Conservation (phyloP, 106 monocot species). For the Cymbidium sinense region DNA sequence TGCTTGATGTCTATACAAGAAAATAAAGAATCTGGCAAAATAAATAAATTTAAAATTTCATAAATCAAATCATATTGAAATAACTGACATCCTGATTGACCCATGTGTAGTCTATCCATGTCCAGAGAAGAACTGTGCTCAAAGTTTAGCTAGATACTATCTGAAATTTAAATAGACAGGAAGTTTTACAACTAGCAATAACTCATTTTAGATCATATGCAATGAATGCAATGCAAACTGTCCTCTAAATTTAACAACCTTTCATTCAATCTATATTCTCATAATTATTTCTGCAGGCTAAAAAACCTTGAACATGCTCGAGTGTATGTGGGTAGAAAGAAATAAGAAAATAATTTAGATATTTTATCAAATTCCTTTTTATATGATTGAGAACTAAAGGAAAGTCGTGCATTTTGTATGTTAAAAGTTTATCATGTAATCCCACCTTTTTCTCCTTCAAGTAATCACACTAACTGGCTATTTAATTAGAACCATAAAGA, state of each 20-base stretch:
- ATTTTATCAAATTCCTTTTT: no score
- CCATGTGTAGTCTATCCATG: neutral
- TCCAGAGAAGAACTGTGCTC: neutral
- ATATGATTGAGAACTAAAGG: no score
- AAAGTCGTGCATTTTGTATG: no score
- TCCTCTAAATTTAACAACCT: neutral
- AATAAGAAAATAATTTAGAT: no score
- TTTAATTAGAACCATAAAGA: no score
- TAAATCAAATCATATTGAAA: neutral
- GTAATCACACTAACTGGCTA: no score
- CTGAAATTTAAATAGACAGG: neutral
- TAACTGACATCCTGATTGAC: neutral
- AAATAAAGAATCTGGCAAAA: neutral
- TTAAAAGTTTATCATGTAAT: no score
- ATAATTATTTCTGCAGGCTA: neutral
- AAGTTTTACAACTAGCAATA: neutral
- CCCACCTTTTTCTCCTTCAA: no score
- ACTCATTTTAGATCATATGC: neutral
- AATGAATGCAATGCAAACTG: neutral
- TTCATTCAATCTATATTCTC: neutral
- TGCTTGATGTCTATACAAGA: neutral
- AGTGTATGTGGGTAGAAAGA: no score
- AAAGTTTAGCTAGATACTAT: neutral
- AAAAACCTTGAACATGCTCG: neutral
- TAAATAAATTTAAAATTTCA: neutral